These are phyloP conservation scores for Pseudogymnoascus sp. DNA, from an alignment of 2,329 filamentous ascomycete genomes.

Conservation along the genomic window DNA sequence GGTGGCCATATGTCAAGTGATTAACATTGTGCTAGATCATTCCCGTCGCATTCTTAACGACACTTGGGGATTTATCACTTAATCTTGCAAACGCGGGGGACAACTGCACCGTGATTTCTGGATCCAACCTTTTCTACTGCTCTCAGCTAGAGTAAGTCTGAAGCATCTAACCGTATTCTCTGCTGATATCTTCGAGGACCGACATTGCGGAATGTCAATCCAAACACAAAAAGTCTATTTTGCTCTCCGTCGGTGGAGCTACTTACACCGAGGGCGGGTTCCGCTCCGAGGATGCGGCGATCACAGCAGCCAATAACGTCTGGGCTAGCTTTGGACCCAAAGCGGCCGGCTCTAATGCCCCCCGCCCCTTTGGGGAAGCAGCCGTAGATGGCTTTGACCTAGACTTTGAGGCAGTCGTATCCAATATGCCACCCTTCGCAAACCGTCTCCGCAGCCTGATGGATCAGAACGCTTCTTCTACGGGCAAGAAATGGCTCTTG, in stretches of 20 bases:
- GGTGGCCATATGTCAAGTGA: not conserved
- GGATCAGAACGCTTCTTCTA: conserved; percentile 34
- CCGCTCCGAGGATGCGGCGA: conserved; percentile 41
- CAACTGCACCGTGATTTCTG: conserved; percentile 49
- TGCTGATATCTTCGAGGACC: conserved; percentile 19
- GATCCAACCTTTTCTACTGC: conserved; percentile 51
- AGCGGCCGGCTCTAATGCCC: conserved; percentile 33
- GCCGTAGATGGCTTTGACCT: conserved; percentile 69
- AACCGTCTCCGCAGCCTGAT: conserved; percentile 47
- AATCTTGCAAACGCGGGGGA: conserved; percentile 60
- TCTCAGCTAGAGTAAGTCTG: conserved; percentile 53
- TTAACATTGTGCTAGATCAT: conserved; percentile 41
- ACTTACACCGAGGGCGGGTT: conserved; percentile 64
- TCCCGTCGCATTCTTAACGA: conserved; percentile 53
- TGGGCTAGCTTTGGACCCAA: conserved; percentile 64
- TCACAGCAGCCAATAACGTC: conserved; percentile 49
- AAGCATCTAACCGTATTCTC: not conserved
- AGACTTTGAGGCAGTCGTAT: conserved; percentile 56
- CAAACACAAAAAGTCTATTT: conserved; percentile 56
- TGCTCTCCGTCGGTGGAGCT: conserved; percentile 63
- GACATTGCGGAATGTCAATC: conserved; percentile 53
- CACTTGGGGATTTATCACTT: conserved; percentile 44
- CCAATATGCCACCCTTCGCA: conserved; percentile 54
- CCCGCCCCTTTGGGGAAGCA: conserved; percentile 58
- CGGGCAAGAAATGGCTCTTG: conserved; percentile 47